Percentiles rank a stretch among this genome's conserved stretches.
phyloP scores from a whole-genome alignment of 1,139 yeast species.

The Hyphopichia pseudoburtonii region DNA sequence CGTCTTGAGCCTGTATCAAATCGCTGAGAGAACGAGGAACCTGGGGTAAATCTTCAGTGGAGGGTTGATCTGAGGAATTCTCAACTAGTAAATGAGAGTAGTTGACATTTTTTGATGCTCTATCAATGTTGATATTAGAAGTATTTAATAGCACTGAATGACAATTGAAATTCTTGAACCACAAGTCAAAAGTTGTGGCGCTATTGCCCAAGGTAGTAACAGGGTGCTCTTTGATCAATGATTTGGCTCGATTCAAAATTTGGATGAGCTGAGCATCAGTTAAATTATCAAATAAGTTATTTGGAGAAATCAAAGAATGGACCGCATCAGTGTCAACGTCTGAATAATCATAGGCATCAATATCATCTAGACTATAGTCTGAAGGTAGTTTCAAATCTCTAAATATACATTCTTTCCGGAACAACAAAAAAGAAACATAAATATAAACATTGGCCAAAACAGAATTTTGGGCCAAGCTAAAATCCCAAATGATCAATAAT shows the following conservation, averaged over 20 bases:
- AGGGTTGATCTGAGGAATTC: not conserved
- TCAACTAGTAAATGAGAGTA: slow-evolving; percentile 7
- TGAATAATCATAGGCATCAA: slow-evolving; percentile 12
- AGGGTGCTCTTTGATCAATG: slow-evolving; percentile 30
- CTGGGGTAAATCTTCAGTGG: not conserved
- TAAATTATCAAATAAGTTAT: slow-evolving; percentile 26
- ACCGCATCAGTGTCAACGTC: slow-evolving; percentile 42
- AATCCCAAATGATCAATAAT: slow-evolving; percentile 62
- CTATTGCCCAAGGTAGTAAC: slow-evolving; percentile 22
- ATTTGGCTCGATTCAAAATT: slow-evolving; percentile 36
- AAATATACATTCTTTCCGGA: slow-evolving; percentile 41
- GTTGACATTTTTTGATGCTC: slow-evolving; percentile 4
- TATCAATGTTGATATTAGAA: slow-evolving; percentile 13
- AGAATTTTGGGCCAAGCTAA: slow-evolving; percentile 49
- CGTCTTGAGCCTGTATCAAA: slow-evolving; percentile 29
- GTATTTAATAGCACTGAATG: slow-evolving; percentile 27
- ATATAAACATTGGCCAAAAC: slow-evolving; percentile 49
- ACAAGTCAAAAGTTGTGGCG: slow-evolving; percentile 26
- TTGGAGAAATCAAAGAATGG: slow-evolving; percentile 42
- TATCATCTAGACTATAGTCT: slow-evolving; percentile 6
- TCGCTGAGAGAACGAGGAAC: slow-evolving; percentile 9
- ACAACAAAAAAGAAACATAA: slow-evolving; percentile 52
- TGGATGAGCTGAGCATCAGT: slow-evolving; percentile 33
- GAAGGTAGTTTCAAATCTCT: slow-evolving; percentile 16
- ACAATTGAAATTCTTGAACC: slow-evolving; percentile 35